Evolutionary conservation across 176 grass and related monocot species (phyloP).

Genomic region (Juncus effusus): DNA sequence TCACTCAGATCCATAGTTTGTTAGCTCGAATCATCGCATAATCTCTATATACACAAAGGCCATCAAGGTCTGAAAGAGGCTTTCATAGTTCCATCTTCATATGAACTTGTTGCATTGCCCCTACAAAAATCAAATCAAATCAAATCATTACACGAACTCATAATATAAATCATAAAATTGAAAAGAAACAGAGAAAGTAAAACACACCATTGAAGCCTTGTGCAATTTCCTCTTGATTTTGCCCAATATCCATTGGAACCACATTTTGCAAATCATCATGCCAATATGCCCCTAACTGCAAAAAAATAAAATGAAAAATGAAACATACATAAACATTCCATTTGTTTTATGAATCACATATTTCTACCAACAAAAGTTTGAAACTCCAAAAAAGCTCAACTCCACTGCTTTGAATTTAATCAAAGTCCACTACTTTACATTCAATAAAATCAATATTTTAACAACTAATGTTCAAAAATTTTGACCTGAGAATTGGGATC

Average conservation of each 20-base stretch:
- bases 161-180: neutral
- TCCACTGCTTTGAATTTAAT: too few species aligned
- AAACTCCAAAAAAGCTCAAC: too few species aligned
- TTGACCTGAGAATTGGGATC: conserved; percentile 71
- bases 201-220: conserved; percentile 61
- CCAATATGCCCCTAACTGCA: conserved; percentile 73
- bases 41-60: conserved; percentile 61
- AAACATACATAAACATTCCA: neutral
- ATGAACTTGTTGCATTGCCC: conserved; percentile 67
- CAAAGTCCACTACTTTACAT: too few species aligned
- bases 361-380: too few species aligned
- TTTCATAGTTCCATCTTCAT: conserved; percentile 96
- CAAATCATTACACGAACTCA: neutral
- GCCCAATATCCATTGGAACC: conserved; percentile 83
- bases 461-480: conserved; percentile 12
- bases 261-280: conserved; percentile 84
- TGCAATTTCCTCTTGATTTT: conserved; percentile 60
- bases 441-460: neutral
- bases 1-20: conserved; percentile 48
- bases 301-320: conserved; percentile 1
- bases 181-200: neutral
- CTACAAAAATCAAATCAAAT: conserved; percentile 30
- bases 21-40: conserved; percentile 71
- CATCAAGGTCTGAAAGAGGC: conserved; percentile 34
- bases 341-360: too few species aligned